Percentiles rank a stretch among this genome's conserved stretches.
phyloP scores from a whole-genome alignment of 345 rosid genomes.

The Noccaea bulbosa region DNA sequence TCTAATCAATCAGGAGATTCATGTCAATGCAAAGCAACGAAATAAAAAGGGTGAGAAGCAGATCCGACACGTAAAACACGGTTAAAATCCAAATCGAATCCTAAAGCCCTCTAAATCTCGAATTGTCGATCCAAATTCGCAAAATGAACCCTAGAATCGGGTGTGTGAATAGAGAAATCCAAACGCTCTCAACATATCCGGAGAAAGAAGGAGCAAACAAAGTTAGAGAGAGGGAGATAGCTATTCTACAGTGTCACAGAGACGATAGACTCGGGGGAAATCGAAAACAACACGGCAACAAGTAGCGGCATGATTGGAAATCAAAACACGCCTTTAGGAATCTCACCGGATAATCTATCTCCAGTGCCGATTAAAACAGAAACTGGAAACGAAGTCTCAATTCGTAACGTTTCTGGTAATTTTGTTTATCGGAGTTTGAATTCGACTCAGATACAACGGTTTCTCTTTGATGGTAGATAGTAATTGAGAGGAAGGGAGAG shows the following conservation, averaged over 20 bases:
- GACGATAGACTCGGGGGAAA: conserved; percentile 36
- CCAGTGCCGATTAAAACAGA: not conserved
- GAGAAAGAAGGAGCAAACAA: conserved; percentile 31
- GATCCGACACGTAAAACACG: conserved; percentile 55
- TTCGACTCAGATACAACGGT: not conserved
- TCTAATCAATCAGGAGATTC: conserved; percentile 25
- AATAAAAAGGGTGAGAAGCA: conserved; percentile 41
- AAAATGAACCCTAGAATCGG: conserved; percentile 41
- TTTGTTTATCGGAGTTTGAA: not conserved
- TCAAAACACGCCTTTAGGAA: conserved; percentile 52
- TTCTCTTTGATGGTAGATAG: not conserved
- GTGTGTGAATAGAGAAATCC: conserved; percentile 40
- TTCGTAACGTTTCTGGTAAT: conserved; percentile 31
- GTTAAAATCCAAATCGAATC: conserved; percentile 43
- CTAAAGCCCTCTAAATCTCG: conserved; percentile 49
- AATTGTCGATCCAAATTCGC: conserved; percentile 45
- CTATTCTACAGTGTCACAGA: conserved; percentile 39
- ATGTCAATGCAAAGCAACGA: conserved; percentile 19
- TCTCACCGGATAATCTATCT: conserved; percentile 52
- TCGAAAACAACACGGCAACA: conserved; percentile 6
- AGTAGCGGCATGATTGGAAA: conserved; percentile 50
- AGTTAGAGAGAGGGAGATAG: conserved; percentile 25
- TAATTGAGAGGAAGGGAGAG: not conserved
- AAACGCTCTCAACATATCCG: conserved; percentile 30
- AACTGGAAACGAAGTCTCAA: conserved; percentile 26